Evolutionary conservation across 768 basidiomycete genomes (phyloP), one percentile per base, ranked within the genome.

Genomic region (Harrya chromipes): DNA sequence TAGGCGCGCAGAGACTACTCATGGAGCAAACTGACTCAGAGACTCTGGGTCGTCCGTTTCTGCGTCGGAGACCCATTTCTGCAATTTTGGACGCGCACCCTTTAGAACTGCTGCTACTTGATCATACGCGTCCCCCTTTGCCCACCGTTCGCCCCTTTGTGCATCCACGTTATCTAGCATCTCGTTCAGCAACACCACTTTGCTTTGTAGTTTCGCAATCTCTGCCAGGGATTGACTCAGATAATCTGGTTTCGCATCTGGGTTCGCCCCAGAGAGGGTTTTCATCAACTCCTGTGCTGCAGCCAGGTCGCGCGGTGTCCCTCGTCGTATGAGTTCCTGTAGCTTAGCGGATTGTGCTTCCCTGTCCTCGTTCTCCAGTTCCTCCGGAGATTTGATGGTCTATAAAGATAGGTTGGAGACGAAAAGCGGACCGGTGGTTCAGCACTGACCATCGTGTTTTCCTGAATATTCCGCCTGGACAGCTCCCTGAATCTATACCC

Each of bases 251-350:
- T 93, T 91, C 37, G 90, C 81, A 17, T 95, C 92, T 0, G 95
- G 97, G 61, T 97, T 90, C 3, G 94, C 95, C 24, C 97, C 95
- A 6, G 95, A 88, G 40, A 99, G 78, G 0, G 83, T 72, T 66
- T 98, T 98, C 94, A 99, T 98, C 29, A 99, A 77, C 62, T 99
- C 94, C 63, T 99, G 94, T 12, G 97, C 97, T 6, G 88, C 91
- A 1, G 87, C 89, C 2, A 99, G 80, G 70, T 99, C 97, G 56
- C 92, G 82, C 0, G 97, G 97, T 17, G 95, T 95, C 13, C 95
- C 97, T 47, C 97, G 76, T 40, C 97, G 83, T 50, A 99, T 97
- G 34, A 98, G 82, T 66, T 99, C 97, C 70, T 99, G 97, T n/a
- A 99, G 77, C 74, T 99, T 98, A 0, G 97, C 97, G 0, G 87